These are phyloP conservation scores for Leccinum subtestaceum DNA, from an alignment of 768 basidiomycete species.

Conservation along the genomic window DNA sequence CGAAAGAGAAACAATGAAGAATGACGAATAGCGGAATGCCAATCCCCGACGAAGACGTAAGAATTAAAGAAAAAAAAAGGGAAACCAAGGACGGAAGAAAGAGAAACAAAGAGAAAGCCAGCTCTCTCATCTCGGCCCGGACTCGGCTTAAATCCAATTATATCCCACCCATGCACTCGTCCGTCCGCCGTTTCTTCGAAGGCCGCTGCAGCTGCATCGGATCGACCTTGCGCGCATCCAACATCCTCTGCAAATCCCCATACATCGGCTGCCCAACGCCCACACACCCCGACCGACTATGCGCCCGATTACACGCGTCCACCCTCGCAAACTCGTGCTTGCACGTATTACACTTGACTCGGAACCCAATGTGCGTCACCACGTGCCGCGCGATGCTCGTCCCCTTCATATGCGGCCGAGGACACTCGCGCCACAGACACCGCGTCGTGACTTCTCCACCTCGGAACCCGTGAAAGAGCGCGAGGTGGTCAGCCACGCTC, in stretches of 20 bases:
- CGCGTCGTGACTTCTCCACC: constrained; percentile 31
- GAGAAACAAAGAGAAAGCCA: background rate
- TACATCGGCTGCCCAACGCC: constrained; percentile 33
- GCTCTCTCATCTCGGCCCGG: too few relatives aligned
- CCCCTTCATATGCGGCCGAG: constrained; percentile 29
- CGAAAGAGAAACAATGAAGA: background rate
- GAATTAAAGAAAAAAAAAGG: background rate
- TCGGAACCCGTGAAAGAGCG: constrained; percentile 29
- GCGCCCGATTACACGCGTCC: constrained; percentile 35
- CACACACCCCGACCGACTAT: constrained; percentile 29
- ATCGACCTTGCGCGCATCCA: constrained; percentile 30
- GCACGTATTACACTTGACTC: constrained; percentile 31
- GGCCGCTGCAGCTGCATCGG: constrained; percentile 12
- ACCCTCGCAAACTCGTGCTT: constrained; percentile 33
- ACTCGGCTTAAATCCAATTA: background rate
- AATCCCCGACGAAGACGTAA: background rate
- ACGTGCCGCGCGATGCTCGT: constrained; percentile 34
- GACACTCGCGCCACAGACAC: constrained; percentile 32
- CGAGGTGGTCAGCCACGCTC: constrained; percentile 32
- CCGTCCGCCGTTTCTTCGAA: constrained; percentile 31
- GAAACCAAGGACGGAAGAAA: background rate
- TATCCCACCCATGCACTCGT: constrained; percentile 15
- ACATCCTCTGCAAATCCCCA: constrained; percentile 24
- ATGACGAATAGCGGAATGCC: background rate
- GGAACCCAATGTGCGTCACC: constrained; percentile 31